Percentiles rank a stretch among this genome's conserved stretches.
Evolutionary conservation across 2,329 filamentous ascomycete genomes (phyloP).

Genomic region (Ciborinia camelliae): DNA sequence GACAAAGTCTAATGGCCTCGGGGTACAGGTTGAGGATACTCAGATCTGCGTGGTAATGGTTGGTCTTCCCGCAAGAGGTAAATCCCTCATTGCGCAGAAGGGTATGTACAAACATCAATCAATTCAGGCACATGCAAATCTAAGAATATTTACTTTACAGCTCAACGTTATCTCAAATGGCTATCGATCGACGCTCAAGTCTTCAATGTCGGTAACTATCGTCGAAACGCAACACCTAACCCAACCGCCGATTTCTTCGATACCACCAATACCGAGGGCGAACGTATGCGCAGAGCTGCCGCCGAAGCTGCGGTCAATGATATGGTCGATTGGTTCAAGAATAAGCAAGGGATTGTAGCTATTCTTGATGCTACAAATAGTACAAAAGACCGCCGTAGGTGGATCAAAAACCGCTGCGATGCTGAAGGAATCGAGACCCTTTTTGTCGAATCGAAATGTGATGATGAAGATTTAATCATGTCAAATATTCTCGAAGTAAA

Average conservation of each 20-base stretch:
- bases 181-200: conserved; percentile 89
- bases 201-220: conserved; percentile 97
- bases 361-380: conserved; percentile 97
- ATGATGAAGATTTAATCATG: conserved; percentile 95
- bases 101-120: conserved; percentile 48
- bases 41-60: conserved; percentile 99
- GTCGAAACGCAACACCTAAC: conserved; percentile 83
- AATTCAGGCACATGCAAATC: neutral
- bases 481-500: conserved; percentile 97
- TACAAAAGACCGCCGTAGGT: conserved; percentile 81
- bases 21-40: conserved; percentile 88
- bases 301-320: conserved; percentile 89
- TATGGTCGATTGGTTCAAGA: conserved; percentile 89
- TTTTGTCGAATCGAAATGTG: conserved; percentile 96
- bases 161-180: conserved; percentile 93
- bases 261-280: conserved; percentile 82
- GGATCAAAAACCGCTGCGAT: conserved; percentile 80
- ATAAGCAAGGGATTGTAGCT: conserved; percentile 76
- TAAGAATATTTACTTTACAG: conserved; percentile 45
- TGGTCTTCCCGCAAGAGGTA: conserved; percentile 88
- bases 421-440: conserved; percentile 80
- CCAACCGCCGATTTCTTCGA: conserved; percentile 96
- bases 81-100: conserved; percentile 97
- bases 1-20: conserved; percentile 56
- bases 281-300: conserved; percentile 80